Conservation (phyloP, 768 basidiomycete species). For the Termitomyces sp. region DNA sequence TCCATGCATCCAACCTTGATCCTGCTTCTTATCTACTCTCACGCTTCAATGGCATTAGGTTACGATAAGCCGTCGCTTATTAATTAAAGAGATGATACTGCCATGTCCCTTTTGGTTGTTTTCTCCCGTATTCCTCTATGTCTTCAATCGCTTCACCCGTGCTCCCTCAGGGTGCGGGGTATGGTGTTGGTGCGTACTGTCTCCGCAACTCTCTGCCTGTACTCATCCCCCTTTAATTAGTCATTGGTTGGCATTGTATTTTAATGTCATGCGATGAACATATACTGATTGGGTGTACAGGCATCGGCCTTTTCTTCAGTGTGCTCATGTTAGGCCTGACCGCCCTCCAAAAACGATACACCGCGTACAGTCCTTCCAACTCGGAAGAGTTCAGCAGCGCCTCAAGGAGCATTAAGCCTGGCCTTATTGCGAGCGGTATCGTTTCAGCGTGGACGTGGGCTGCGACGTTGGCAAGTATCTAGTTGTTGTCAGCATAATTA, state of each 20-base stretch:
- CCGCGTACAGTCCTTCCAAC: slow-evolving; percentile 68
- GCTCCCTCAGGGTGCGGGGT: slow-evolving; percentile 16
- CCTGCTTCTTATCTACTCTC: neutral
- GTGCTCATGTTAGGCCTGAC: slow-evolving; percentile 76
- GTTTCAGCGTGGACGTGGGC: slow-evolving; percentile 92
- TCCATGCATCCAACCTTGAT: neutral
- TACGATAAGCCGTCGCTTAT: neutral
- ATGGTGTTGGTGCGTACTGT: slow-evolving; percentile 19
- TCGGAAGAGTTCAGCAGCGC: slow-evolving; percentile 85
- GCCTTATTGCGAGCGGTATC: slow-evolving; percentile 88
- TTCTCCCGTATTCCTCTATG: neutral
- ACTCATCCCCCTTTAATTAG: slow-evolving; percentile 20
- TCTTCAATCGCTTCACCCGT: slow-evolving; percentile 3
- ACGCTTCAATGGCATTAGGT: neutral
- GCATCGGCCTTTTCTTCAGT: slow-evolving; percentile 59
- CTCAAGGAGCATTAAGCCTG: slow-evolving; percentile 82
- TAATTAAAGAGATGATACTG: neutral
- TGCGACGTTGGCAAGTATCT: slow-evolving; percentile 58
- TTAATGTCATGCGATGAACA: neutral
- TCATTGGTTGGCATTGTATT: slow-evolving; percentile 37
- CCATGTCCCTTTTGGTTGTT: neutral
- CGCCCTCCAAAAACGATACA: slow-evolving; percentile 79
- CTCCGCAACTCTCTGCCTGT: neutral
- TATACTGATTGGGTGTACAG: slow-evolving; percentile 24
- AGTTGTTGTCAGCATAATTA: neutral